Evolutionary conservation across 2,329 filamentous ascomycete species (phyloP), one percentile per base, ranked within the genome.

Genomic region (Penicillium hesseltinei): DNA sequence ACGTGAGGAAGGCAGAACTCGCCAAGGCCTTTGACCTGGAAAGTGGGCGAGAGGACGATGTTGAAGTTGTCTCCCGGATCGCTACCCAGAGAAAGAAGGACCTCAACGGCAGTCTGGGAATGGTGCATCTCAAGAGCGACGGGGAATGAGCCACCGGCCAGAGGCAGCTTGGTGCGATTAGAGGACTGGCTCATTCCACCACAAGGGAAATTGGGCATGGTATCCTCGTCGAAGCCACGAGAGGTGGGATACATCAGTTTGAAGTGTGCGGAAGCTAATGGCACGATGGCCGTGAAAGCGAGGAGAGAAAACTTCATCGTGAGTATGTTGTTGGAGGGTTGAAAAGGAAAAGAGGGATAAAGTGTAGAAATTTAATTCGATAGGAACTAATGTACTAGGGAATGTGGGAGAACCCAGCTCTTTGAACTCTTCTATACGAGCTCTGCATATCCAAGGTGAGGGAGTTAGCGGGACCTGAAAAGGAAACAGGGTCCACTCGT

Each of bases 1-100:
- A 92, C 75, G 60, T 80, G 73, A 9, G 85, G 82, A 13, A 91
- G 66, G 74, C 89, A 92, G 67, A 91, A 85, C 46, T 81, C 79
- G 46, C 88, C 87, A 19, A 82, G 73, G 68, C 88, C 73, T 75
- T 85, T 68, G 73, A 83, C 77, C 79, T 86, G 74, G 78, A 84
- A 75, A 78, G 83, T 75, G 3, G 83, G 84, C 2, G 85, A 82
- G 29, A 91, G 79, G 35, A 86, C 83, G 72, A 88, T 81, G 79
- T 88, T 91, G 81, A 87, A 92, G 73, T 84, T 85, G 66, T 79
- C 80, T 45, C 77, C 78, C 1, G 80, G 79, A 54, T 83, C 72
- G 51, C 76, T 76, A 38, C 82, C 82, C 17, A 85, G 69, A 29
- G 78, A 80, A 49, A 86, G 68, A 36, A 84, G 78, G 36, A 85